Conservation (phyloP, 148 eudicot species). For the Gaultheria prostrata region DNA sequence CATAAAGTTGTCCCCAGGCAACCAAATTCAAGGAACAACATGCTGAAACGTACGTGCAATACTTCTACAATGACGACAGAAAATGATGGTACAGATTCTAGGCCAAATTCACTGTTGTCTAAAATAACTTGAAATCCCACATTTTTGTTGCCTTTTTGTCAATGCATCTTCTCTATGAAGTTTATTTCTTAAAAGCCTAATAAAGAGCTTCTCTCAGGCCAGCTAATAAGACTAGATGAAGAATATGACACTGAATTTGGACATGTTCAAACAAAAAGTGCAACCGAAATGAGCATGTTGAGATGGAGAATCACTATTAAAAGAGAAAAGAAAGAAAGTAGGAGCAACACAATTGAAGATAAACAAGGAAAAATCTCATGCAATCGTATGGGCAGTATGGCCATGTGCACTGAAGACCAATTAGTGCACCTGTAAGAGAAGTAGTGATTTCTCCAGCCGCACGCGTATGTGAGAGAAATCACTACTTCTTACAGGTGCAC, state of each 20-base stretch:
- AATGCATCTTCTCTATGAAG: background rate
- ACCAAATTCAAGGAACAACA: background rate
- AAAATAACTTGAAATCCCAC: background rate
- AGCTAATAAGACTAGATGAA: background rate
- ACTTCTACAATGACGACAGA: background rate
- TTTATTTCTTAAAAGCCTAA: background rate
- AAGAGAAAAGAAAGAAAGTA: background rate
- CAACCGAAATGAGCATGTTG: background rate
- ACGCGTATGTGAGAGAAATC: no score
- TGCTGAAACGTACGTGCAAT: background rate
- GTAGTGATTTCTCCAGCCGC: no score
- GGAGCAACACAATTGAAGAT: background rate
- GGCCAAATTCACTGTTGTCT: background rate
- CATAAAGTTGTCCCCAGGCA: background rate
- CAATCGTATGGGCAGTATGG: background rate
- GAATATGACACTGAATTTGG: background rate
- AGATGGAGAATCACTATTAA: background rate
- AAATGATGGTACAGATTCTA: background rate
- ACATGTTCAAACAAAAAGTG: background rate
- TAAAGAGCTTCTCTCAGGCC: background rate
- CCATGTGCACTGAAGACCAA: background rate
- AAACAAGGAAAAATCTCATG: background rate
- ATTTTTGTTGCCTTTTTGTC: background rate
- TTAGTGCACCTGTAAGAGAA: background rate
- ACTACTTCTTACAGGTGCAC: background rate